These are phyloP conservation scores for Leccinum subtestaceum DNA, from an alignment of 768 basidiomycete species.

Conservation along the genomic window DNA sequence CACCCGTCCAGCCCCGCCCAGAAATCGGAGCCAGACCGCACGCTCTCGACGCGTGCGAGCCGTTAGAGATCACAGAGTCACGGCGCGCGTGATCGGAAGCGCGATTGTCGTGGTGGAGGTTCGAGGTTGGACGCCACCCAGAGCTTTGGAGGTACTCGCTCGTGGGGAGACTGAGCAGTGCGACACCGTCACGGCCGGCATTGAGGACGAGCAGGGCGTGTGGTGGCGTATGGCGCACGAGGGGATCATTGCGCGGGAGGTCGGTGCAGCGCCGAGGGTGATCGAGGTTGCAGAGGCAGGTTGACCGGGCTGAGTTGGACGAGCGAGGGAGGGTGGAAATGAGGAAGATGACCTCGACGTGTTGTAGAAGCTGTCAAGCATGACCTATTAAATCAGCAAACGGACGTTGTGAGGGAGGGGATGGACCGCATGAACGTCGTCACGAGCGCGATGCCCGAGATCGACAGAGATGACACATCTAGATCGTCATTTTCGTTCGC, in stretches of 20 bases:
- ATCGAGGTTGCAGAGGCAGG: conserved; percentile 28
- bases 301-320: not conserved
- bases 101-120: not conserved
- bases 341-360: conserved; percentile 81
- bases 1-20: too few species aligned
- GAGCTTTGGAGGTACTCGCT: conserved; percentile 72
- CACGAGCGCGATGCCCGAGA: conserved; percentile 66
- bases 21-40: too few species aligned
- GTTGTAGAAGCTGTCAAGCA: conserved; percentile 62
- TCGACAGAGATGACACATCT: conserved; percentile 82
- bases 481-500: conserved; percentile 79
- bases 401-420: conserved; percentile 2
- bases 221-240: conserved; percentile 67
- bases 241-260: conserved; percentile 13
- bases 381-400: too few species aligned
- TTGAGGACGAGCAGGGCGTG: conserved; percentile 76
- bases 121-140: conserved; percentile 42
- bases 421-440: conserved; percentile 78
- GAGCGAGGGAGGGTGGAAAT: conserved; percentile 13
- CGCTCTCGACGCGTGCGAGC: not conserved
- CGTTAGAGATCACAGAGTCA: conserved; percentile 16
- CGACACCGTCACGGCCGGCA: conserved; percentile 78
- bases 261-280: conserved; percentile 42
- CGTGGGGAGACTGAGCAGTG: conserved; percentile 50
- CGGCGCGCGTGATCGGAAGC: conserved; percentile 17